A percentile compares a stretch with the other conserved stretches of the same genome.
Conservation (phyloP, 163 green algal species). For the Chlamydomonas reinhardtii region DNA sequence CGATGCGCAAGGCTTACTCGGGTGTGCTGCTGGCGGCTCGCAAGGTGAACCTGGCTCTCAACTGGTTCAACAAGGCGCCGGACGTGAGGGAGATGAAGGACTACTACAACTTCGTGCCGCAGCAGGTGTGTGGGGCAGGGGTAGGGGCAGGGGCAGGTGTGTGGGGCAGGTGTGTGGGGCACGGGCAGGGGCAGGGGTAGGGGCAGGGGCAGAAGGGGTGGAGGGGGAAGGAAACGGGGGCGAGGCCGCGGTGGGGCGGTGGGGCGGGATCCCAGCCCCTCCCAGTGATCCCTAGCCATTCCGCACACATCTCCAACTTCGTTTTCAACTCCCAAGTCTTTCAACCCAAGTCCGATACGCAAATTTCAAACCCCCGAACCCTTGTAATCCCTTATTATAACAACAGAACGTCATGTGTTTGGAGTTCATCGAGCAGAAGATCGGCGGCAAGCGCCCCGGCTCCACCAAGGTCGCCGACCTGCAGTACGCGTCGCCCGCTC, state of each 20-base stretch:
- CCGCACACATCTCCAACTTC: too few species aligned
- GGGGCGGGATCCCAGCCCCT: too few species aligned
- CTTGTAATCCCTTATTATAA: background rate
- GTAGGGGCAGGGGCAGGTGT: background rate
- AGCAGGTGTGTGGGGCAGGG: background rate
- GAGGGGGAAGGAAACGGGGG: too few species aligned
- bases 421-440: slow-evolving; percentile 22
- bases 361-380: background rate
- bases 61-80: slow-evolving; percentile 12
- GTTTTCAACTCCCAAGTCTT: too few species aligned
- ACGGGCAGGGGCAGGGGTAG: too few species aligned
- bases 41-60: background rate
- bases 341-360: background rate
- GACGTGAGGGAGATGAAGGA: background rate
- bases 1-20: slow-evolving; percentile 23
- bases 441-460: slow-evolving; percentile 10
- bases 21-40: background rate
- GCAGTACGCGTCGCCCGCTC: slow-evolving; percentile 23
- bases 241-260: too few species aligned
- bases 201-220: too few species aligned
- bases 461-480: background rate
- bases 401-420: slow-evolving; percentile 38
- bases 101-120: slow-evolving; percentile 23
- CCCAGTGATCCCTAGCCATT: too few species aligned
- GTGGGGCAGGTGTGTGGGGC: background rate